Conservation (phyloP, 2,329 filamentous ascomycete species). For the Ascochyta pisi region DNA sequence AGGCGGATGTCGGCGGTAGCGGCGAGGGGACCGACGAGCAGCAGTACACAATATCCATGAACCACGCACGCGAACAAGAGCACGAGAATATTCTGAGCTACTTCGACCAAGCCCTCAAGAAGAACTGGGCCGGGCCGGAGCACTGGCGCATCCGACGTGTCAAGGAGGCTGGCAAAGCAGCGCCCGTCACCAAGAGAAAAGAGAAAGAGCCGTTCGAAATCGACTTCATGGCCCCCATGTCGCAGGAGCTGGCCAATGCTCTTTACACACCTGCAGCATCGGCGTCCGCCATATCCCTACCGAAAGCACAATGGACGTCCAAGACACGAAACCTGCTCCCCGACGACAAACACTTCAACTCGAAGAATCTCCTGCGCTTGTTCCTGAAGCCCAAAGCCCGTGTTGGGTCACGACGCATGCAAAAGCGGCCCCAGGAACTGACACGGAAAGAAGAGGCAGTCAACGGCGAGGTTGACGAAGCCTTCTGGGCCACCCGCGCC, state of each 20-base stretch:
- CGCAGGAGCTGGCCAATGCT: conserved; percentile 71
- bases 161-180: conserved; percentile 72
- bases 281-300: conserved; percentile 81
- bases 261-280: conserved; percentile 83
- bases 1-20: conserved; percentile 55
- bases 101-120: conserved; percentile 94
- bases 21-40: conserved; percentile 66
- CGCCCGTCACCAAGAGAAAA: conserved; percentile 71
- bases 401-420: conserved; percentile 70
- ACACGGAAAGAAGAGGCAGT: conserved; percentile 57
- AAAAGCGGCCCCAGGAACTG: conserved; percentile 26
- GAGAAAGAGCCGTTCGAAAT: conserved; percentile 98
- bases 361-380: conserved; percentile 82
- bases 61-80: conserved; percentile 70
- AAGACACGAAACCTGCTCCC: conserved; percentile 92
- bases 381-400: conserved; percentile 95
- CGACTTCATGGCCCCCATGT: conserved; percentile 81
- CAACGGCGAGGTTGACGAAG: conserved; percentile 87
- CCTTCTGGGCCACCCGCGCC: conserved; percentile 80
- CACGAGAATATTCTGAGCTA: conserved; percentile 98
- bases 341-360: conserved; percentile 98
- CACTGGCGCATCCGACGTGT: conserved; percentile 98
- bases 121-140: conserved; percentile 98
- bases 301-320: conserved; percentile 94
- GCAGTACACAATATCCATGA: conserved; percentile 81